Percentiles rank a stretch among this genome's conserved stretches.
Conservation (phyloP, 2,329 filamentous ascomycete species). For the Pseudomassariella vexata region DNA sequence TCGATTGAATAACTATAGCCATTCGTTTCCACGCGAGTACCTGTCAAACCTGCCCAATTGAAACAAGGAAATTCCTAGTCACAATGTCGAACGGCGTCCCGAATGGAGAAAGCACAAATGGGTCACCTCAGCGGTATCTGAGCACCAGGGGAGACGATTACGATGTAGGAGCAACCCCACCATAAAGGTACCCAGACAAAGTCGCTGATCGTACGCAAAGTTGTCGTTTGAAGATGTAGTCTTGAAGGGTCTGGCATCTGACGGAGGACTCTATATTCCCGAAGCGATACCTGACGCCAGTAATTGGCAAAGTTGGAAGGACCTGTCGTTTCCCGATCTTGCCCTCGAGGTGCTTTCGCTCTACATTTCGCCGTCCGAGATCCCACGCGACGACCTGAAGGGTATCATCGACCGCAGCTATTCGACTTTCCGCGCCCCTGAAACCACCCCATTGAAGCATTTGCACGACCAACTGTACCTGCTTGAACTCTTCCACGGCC, state of each 20-base stretch:
- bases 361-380: conserved; percentile 80
- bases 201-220: too few relatives aligned
- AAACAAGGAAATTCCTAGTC: conserved; percentile 7
- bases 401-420: conserved; percentile 82
- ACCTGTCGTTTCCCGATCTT: conserved; percentile 73
- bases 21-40: too few relatives aligned
- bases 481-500: conserved; percentile 93
- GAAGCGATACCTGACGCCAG: conserved; percentile 62
- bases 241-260: conserved; percentile 78
- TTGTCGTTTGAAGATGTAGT: conserved; percentile 89
- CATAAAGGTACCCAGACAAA: conserved; percentile 9
- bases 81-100: conserved; percentile 35
- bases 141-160: conserved; percentile 45
- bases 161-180: conserved; percentile 30
- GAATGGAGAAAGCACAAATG: conserved; percentile 24
- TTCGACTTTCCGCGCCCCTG: conserved; percentile 74
- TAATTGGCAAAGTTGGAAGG: conserved; percentile 67
- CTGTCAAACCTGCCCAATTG: too few relatives aligned
- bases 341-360: conserved; percentile 81
- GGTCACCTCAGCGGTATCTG: conserved; percentile 39
- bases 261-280: conserved; percentile 86
- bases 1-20: too few relatives aligned
- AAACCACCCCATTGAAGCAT: conserved; percentile 75
- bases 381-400: conserved; percentile 73
- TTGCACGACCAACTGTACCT: conserved; percentile 76